phyloP scores from a whole-genome alignment of 495 filamentous ascomycete genomes.

The Aspergillus cristatus region DNA sequence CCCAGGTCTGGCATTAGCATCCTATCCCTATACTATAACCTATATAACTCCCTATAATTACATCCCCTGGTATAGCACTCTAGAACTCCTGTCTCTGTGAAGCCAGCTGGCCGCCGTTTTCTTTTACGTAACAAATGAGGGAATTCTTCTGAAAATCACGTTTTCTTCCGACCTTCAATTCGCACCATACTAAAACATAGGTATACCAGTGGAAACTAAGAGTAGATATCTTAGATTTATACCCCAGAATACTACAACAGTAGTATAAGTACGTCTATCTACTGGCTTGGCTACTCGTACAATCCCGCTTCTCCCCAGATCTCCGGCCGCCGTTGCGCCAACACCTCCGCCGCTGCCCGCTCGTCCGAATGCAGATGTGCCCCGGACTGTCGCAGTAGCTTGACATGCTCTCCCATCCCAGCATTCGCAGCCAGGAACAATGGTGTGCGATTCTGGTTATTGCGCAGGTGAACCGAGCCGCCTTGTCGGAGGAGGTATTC shows the following conservation, averaged over 20 bases:
- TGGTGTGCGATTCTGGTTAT: slow-evolving; percentile 71
- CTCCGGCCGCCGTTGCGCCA: slow-evolving; percentile 34
- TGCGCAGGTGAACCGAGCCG: slow-evolving; percentile 79
- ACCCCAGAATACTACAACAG: no score
- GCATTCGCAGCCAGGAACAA: slow-evolving; percentile 66
- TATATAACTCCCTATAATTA: no score
- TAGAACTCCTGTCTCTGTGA: not conserved
- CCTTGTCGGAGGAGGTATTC: slow-evolving; percentile 64
- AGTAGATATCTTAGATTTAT: no score
- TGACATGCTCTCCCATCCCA: slow-evolving; percentile 51
- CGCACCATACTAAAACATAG: no score
- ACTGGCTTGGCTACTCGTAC: no score
- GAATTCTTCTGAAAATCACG: not conserved
- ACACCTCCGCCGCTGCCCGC: slow-evolving; percentile 38
- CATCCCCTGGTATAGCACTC: no score
- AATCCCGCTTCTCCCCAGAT: slow-evolving; percentile 41
- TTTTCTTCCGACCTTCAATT: no score
- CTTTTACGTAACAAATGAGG: slow-evolving; percentile 25
- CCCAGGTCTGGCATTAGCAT: no score
- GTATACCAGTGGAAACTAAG: no score
- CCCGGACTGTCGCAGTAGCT: slow-evolving; percentile 57
- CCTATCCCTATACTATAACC: no score
- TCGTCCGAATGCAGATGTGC: slow-evolving; percentile 63
- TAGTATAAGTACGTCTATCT: no score
- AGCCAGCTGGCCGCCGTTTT: slow-evolving; percentile 8